A percentile compares a stretch with the other conserved stretches of the same genome.
Conservation (phyloP, 768 basidiomycete genomes). For the Plicaturopsis crispa region DNA sequence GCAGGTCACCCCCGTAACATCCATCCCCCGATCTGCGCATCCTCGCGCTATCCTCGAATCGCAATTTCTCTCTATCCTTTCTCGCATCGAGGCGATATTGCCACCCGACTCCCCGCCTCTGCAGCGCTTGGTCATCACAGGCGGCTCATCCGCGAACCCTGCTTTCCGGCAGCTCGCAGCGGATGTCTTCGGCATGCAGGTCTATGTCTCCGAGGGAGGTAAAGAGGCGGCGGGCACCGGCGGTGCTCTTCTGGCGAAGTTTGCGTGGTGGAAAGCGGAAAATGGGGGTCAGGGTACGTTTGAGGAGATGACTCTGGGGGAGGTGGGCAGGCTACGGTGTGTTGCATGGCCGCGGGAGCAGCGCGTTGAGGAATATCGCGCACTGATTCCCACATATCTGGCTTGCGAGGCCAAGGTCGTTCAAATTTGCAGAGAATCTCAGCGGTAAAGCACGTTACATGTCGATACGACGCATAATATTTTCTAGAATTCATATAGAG, state of each 20-base stretch:
- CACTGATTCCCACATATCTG: no score
- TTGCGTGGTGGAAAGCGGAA: constrained; percentile 55
- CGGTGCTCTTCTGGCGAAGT: constrained; percentile 65
- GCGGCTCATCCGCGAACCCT: constrained; percentile 70
- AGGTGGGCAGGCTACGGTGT: constrained; percentile 45
- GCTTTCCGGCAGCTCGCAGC: constrained; percentile 70
- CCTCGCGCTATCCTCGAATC: constrained; percentile 78
- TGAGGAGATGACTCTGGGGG: constrained; percentile 56
- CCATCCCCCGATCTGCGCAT: constrained; percentile 40
- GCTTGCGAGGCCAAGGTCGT: no score
- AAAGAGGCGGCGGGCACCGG: constrained; percentile 70
- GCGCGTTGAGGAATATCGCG: no score
- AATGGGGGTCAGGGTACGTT: constrained; percentile 40
- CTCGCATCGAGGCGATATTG: constrained; percentile 62
- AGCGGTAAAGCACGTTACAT: no score
- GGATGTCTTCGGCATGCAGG: constrained; percentile 71
- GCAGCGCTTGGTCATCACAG: constrained; percentile 68
- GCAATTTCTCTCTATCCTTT: constrained; percentile 76
- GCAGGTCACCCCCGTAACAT: constrained; percentile 18
- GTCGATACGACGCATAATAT: no score
- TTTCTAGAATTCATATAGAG: no score
- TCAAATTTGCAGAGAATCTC: no score
- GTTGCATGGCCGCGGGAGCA: constrained; percentile 69
- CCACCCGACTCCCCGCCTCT: constrained; percentile 39
- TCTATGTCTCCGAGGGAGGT: constrained; percentile 56